These are phyloP conservation scores for Silene coronaria DNA, from an alignment of 179 eudicot species.

Conservation along the genomic window DNA sequence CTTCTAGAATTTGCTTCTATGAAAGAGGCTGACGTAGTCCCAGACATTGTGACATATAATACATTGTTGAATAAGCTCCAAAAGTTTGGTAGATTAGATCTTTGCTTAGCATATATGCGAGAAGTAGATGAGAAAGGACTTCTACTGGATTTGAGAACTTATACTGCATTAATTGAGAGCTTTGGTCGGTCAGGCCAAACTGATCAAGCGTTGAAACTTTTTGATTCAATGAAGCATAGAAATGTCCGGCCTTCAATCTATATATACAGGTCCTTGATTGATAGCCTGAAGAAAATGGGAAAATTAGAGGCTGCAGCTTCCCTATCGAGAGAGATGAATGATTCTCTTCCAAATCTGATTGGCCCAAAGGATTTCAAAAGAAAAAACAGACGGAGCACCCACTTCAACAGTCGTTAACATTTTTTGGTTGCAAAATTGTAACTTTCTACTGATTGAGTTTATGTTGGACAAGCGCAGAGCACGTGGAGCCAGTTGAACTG, in stretches of 20 bases:
- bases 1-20: conserved; percentile 51
- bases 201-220: conserved; percentile 55
- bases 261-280: conserved; percentile 62
- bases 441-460: background rate
- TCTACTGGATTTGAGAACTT: conserved; percentile 63
- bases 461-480: background rate
- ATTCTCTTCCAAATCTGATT: conserved; percentile 39
- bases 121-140: conserved; percentile 60
- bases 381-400: conserved; percentile 30
- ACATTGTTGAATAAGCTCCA: conserved; percentile 55
- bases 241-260: conserved; percentile 56
- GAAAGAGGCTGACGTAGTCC: conserved; percentile 52
- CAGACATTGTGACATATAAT: conserved; percentile 67
- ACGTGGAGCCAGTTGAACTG: background rate
- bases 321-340: conserved; percentile 58
- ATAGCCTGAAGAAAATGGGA: conserved; percentile 56
- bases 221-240: conserved; percentile 56
- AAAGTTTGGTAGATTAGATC: conserved; percentile 60
- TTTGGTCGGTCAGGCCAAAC: conserved; percentile 67
- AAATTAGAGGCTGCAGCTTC: conserved; percentile 44
- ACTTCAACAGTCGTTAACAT: background rate
- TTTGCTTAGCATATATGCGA: conserved; percentile 36
- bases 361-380: conserved; percentile 63
- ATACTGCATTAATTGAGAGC: conserved; percentile 71
- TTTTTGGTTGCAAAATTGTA: too few species aligned